These are phyloP conservation scores for Geoglossum glabrum DNA, from an alignment of 495 filamentous ascomycete genomes.

Conservation along the genomic window DNA sequence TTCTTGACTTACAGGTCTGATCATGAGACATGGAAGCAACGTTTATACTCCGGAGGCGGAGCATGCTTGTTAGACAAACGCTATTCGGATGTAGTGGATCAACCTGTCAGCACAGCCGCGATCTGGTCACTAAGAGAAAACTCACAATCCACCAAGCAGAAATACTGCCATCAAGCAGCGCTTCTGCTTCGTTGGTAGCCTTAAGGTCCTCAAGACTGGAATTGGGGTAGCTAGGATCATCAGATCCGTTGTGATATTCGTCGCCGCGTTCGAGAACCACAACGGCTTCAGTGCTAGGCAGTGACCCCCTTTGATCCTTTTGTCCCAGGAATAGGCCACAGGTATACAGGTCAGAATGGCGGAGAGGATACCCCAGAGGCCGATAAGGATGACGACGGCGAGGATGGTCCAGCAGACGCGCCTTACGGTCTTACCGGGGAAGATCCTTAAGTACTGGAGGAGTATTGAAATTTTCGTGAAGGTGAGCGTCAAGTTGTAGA, in stretches of 20 bases:
- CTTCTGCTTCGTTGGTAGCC: conserved; percentile 31
- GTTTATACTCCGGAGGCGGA: conserved; percentile 16
- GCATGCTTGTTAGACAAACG: conserved; percentile 16
- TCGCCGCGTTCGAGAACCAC: conserved; percentile 31
- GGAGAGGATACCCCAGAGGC: conserved; percentile 18
- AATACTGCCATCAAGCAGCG: conserved; percentile 31
- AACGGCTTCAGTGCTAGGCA: conserved; percentile 28
- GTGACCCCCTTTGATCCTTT: conserved; percentile 20
- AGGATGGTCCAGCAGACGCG: conserved; percentile 18
- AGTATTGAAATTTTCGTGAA: conserved; percentile 28
- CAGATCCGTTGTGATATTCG: conserved; percentile 34
- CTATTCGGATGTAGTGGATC: neutral
- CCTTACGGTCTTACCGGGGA: conserved; percentile 19
- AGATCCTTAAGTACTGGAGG: conserved; percentile 29
- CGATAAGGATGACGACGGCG: conserved; percentile 19
- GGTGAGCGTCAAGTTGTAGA: neutral
- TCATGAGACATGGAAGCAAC: conserved; percentile 12
- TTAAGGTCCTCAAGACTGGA: conserved; percentile 29
- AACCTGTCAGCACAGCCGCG: neutral
- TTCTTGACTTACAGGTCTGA: conserved; percentile 3
- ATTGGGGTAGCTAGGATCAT: conserved; percentile 34
- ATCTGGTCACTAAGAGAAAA: no score
- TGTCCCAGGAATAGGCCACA: conserved; percentile 31
- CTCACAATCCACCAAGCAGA: conserved; percentile 28
- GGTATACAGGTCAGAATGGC: conserved; percentile 34